Base-by-base conservation (phyloP, 768 basidiomycete species). In the Pleurotus eryngii region DNA sequence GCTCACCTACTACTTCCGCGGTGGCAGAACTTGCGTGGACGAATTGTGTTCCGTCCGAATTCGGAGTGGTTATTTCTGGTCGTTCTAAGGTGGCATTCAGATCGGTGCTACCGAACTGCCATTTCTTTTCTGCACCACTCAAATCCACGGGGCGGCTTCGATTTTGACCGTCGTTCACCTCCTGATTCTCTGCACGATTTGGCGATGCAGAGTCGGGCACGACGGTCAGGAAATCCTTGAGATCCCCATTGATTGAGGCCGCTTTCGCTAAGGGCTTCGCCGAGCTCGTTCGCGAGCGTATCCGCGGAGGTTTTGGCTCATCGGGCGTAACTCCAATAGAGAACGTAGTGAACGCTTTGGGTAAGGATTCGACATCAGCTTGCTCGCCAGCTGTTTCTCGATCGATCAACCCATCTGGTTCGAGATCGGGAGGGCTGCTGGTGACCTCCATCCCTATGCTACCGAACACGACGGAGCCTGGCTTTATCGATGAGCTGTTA, bases 71-170 rank as follows among this genome's bases (percentile, higher is more conserved):
- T 2, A 17, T 20, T 20, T 39, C 17, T 20, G 48, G 14, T 15
- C n/a, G 27, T 15, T 9, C 18, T 12, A 17, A 47, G 26, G 26
- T 15, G 12, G 54, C 14, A 27, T n/a, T 15, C 1, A 20, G 6
- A 12, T 38, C 8, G 14, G 79, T 76, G 38, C 81, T 79, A 15
- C 85, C 85, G 65, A 86, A 86, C 65, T 79, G 77, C 84, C 82
- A 85, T 65, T 78, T 83, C 46, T 55, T 55, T 38, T 65, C 67
- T 46, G 47, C 46, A 30, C 30, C 49, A 26, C 67, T 73, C 59
- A 71, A 58, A 56, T 76, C 76, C 17, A 74, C 61, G 20, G 30
- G 20, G 73, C 61, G 3, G 24, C 35, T 20, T 24, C 48, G 22
- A 20, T 47, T n/a, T 35, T 35, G 40, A 11, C 9, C 30, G 30